These are phyloP conservation scores for Trichosporon sp. DNA, from an alignment of 1,284 basidiomycete genomes.

Conservation along the genomic window DNA sequence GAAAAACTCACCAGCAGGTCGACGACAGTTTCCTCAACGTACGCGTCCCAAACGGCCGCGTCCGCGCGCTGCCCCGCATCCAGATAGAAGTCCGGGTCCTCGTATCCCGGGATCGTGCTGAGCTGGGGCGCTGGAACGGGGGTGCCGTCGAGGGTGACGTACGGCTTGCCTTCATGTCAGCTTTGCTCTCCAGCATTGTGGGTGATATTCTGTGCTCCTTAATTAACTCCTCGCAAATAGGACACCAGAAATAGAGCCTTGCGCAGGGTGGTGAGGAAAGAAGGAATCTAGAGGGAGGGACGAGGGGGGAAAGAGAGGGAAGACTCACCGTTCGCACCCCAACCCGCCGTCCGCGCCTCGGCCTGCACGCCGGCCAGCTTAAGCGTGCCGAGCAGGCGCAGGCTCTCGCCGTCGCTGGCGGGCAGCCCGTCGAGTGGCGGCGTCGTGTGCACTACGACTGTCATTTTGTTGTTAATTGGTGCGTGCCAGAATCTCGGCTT, in stretches of 20 bases:
- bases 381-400: constrained; percentile 31
- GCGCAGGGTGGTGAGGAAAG: not conserved
- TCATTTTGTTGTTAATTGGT: not conserved
- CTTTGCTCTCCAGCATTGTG: too few species aligned
- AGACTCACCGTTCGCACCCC: constrained; percentile 27
- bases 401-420: constrained; percentile 31
- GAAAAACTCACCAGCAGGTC: constrained; percentile 39
- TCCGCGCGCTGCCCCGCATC: constrained; percentile 29
- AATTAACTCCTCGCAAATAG: too few species aligned
- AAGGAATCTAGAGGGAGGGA: not conserved
- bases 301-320: not conserved
- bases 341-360: constrained; percentile 27
- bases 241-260: too few species aligned
- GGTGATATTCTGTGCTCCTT: too few species aligned
- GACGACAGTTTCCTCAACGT: constrained; percentile 39
- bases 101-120: constrained; percentile 24
- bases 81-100: constrained; percentile 32
- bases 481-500: not conserved
- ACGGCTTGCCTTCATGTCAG: constrained; percentile 29
- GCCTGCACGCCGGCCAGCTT: constrained; percentile 26
- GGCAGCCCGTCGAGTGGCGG: constrained; percentile 34
- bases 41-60: constrained; percentile 35
- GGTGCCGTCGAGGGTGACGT: constrained; percentile 25
- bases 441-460: constrained; percentile 31
- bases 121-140: constrained; percentile 23